Percentiles rank a stretch among this genome's conserved stretches.
Evolutionary conservation across 2,329 filamentous ascomycete species (phyloP).

Genomic region (Cordyceps pruinosa): DNA sequence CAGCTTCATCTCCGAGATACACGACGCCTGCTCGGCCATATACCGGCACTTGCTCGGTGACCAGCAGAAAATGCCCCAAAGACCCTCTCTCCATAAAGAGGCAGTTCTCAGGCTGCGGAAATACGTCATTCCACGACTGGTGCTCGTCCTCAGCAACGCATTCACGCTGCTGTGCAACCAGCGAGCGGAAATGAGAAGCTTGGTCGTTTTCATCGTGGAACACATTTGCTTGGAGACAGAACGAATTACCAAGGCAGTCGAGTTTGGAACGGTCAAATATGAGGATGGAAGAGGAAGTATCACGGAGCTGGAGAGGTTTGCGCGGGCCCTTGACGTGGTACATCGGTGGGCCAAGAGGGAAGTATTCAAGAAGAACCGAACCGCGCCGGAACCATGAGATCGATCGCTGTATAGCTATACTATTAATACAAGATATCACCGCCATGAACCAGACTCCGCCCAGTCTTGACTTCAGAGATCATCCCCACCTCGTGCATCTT

Average conservation of each 20-base stretch:
- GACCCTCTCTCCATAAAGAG: background rate
- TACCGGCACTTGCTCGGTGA: background rate
- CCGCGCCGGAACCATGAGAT: background rate
- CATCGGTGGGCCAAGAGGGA: background rate
- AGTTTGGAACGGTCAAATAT: background rate
- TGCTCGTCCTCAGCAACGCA: background rate
- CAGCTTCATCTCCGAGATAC: background rate
- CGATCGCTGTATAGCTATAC: background rate
- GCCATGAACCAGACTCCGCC: slow-evolving; percentile 1
- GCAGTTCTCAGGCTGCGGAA: background rate
- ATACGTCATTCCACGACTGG: background rate
- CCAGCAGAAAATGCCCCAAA: too few species aligned
- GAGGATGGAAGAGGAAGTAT: background rate
- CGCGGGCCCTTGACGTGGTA: background rate
- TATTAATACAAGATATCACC: background rate
- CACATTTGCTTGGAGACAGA: background rate
- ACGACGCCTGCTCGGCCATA: background rate
- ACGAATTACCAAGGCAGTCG: background rate
- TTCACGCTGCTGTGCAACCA: background rate
- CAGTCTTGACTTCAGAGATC: slow-evolving; percentile 1
- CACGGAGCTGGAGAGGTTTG: background rate
- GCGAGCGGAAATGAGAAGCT: background rate
- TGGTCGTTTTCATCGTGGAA: background rate
- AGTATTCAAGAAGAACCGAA: background rate
- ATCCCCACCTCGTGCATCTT: slow-evolving; percentile 1